Base-by-base conservation (phyloP, 305 asterid genomes). In the Plantago coronopus region DNA sequence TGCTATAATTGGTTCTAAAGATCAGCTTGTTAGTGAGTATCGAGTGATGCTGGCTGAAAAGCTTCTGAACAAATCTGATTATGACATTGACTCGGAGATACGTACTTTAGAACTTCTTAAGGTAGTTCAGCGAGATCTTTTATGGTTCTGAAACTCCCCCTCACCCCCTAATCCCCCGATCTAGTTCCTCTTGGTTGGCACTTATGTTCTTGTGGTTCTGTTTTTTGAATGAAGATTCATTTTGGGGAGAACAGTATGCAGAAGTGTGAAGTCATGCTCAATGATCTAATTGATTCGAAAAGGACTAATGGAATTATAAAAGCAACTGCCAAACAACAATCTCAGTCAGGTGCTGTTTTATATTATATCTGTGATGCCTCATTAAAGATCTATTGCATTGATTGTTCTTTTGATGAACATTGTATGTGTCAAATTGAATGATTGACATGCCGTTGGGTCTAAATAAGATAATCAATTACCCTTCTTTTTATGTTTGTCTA, bases 41-140 rank as follows among this genome's bases (percentile, higher is more conserved):
- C 95, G 97, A 75, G 95, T 91, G 64, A 91, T 89, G 98, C 83
- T 91, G 72, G 98, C 98, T 55, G 98, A 91, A 75, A 91, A 89
- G 79, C 97, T 91, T 74, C 85, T 91, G 70, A 89, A 91, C 74
- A 91, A 91, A 79, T 83, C 77, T 29, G 95, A 91, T 79, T 91
- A 86, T 80, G 98, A 89, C 55, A 91, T 88, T 72, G 98, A 91
- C 81, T 82, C 85, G 10, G 96, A 91, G 75, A 91, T 91, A 63
- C 96, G 95, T 46, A 89, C 95, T 54, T 66, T 91, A 69, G 98
- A 91, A 78, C 96, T 91, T 69, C 88, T 91, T 72, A 91, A 91
- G 98, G 98, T 91, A 64, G 49, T 73, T 23, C 22, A 48, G 60
- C 51, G 55, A 54, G 37, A 72, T 66, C 34, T 21, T 57, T 68